Percentiles rank a stretch among this genome's conserved stretches.
These are phyloP conservation scores for Trichoderma sp. DNA, from an alignment of 2,329 filamentous ascomycete species.

Conservation along the genomic window DNA sequence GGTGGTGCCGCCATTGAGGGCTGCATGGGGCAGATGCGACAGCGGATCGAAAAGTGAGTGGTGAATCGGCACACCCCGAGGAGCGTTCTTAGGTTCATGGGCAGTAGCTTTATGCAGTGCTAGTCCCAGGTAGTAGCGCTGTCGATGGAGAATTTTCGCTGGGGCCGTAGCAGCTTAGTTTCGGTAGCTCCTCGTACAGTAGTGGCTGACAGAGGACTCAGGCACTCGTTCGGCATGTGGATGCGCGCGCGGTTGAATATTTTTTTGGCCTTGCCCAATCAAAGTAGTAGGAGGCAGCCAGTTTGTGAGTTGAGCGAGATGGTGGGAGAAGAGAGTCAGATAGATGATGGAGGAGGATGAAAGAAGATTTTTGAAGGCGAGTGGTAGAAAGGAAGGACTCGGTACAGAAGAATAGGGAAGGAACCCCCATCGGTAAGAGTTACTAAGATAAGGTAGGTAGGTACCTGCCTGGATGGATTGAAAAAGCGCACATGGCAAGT, in stretches of 20 bases:
- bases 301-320: background rate
- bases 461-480: background rate
- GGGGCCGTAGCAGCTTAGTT: background rate
- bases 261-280: background rate
- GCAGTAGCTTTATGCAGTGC: slow-evolving; percentile 10
- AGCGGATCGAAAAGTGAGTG: slow-evolving; percentile 21
- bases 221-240: slow-evolving; percentile 13
- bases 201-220: slow-evolving; percentile 9
- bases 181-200: background rate
- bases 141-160: slow-evolving; percentile 13
- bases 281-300: background rate
- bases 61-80: slow-evolving; percentile 23
- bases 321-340: background rate
- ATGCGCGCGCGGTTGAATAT: background rate
- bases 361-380: background rate
- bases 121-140: slow-evolving; percentile 5
- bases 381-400: background rate
- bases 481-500: background rate
- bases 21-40: slow-evolving; percentile 21
- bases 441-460: no score
- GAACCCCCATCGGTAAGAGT: background rate
- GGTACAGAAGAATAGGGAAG: background rate
- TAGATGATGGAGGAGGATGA: background rate
- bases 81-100: slow-evolving; percentile 12
- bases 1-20: slow-evolving; percentile 12